Conservation (phyloP, 805 yeast genomes). For the Lachancea waltii region DNA sequence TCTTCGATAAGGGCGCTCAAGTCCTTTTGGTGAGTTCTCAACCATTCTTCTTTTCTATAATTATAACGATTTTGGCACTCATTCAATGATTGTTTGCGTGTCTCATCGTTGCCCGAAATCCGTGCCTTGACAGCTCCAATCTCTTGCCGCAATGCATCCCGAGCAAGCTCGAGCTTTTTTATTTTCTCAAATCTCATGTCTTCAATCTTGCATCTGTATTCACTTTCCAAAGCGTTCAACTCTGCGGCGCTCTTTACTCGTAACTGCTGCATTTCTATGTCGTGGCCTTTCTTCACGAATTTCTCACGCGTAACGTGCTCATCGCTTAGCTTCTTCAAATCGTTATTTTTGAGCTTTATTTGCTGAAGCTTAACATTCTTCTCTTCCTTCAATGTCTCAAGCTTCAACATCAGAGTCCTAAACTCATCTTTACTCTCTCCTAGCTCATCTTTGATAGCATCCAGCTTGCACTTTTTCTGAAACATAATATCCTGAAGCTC, state of each 20-base stretch:
- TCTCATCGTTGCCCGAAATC: conserved; percentile 19
- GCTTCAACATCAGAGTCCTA: conserved; percentile 20
- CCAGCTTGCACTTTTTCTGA: conserved; percentile 22
- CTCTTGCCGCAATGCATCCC: conserved; percentile 23
- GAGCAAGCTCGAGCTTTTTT: conserved; percentile 28
- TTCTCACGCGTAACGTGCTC: conserved; percentile 23
- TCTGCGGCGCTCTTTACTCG: conserved; percentile 35
- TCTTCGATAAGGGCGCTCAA: conserved; percentile 28
- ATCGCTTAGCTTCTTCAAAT: conserved; percentile 27
- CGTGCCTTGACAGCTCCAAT: conserved; percentile 29
- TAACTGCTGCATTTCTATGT: conserved; percentile 30
- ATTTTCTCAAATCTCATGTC: conserved; percentile 33
- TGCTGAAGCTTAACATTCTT: conserved; percentile 23
- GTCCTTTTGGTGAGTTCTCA: conserved; percentile 20
- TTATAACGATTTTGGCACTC: conserved; percentile 18
- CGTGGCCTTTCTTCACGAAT: conserved; percentile 28
- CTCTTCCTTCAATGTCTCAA: conserved; percentile 27
- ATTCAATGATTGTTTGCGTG: conserved; percentile 12
- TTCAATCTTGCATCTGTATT: conserved; percentile 35
- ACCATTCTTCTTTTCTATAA: conserved; percentile 21
- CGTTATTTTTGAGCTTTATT: conserved; percentile 29
- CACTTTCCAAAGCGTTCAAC: conserved; percentile 31
- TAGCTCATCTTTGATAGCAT: conserved; percentile 22
- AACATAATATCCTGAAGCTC: conserved; percentile 24
- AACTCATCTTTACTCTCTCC: conserved; percentile 16